Base-by-base conservation (phyloP, 768 basidiomycete genomes). In the Boletus bicolor region DNA sequence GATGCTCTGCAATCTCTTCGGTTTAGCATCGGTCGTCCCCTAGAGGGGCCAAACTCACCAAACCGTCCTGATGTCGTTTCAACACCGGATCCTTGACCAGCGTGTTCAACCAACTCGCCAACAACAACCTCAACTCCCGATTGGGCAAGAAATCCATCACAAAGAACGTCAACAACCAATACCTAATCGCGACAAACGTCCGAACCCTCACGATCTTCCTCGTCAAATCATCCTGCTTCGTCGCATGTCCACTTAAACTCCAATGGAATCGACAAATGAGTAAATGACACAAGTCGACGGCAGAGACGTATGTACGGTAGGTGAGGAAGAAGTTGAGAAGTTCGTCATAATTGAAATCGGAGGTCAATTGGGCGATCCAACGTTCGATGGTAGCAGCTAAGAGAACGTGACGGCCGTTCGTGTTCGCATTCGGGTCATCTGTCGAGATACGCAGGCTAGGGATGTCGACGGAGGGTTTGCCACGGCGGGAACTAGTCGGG, bases 141-240 rank as follows among this genome's bases (percentile, higher is more conserved):
- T 90, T 86, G 42, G 89, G 85, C 56, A 93, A 72, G 65, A 95
- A 96, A 68, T 97, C 93, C 59, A 91, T 87, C 48, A 80, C 80
- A 70, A 95, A 96, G 70, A 95, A 95, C 7, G 91, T 93, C 65
- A 92, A 74, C 44, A 96, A 69, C 93, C 94, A 97, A 66, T 92
- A 92, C 42, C 91, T 82, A 52, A 95, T 84, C 6, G 92, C 91
- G 34, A 92, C 89, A 67, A 93, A 94, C 11, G 93, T 95, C 65
- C 94, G 78, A 9, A 93, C 90, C 42, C 91, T 82, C 26, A 93
- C 91, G 51, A 94, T 85, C 49, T 86, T 80, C 53, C 86, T 79
- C 35, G 86, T 81, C 51, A 80, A 80, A 58, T 90, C 87, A 64
- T 93, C 92, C 46, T 83, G 79, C 30, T 52, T 60, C 34, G 46